Percentiles rank a stretch among this genome's conserved stretches.
Conservation (phyloP, 2,329 filamentous ascomycete species). For the Raffaelea arxii region DNA sequence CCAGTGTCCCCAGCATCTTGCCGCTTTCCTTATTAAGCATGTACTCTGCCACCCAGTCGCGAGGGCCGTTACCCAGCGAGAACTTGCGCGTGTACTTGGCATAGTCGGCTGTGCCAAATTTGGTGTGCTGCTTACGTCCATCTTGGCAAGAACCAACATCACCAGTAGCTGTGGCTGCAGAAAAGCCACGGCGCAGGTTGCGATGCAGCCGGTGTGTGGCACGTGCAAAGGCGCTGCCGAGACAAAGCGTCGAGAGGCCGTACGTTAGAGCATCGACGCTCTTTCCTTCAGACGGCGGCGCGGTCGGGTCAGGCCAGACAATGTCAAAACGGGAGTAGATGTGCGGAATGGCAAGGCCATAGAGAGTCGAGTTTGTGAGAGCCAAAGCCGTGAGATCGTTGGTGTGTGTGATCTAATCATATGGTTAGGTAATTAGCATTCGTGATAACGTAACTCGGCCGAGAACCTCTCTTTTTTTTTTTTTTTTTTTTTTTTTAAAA, state of each 20-base stretch:
- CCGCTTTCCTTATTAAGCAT: conserved; percentile 73
- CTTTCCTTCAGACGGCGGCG: conserved; percentile 53
- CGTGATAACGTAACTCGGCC: no score
- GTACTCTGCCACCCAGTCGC: conserved; percentile 73
- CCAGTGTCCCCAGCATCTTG: conserved; percentile 80
- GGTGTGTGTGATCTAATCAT: conserved; percentile 59
- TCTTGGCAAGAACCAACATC: not conserved
- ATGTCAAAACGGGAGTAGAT: conserved; percentile 85
- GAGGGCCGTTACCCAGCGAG: conserved; percentile 71
- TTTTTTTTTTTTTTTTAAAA: no score
- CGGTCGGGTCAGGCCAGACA: conserved; percentile 69
- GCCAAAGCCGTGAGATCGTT: conserved; percentile 74
- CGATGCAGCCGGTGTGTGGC: conserved; percentile 24
- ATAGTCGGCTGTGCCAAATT: conserved; percentile 51
- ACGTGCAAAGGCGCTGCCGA: conserved; percentile 43
- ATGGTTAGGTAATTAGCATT: conserved; percentile 1
- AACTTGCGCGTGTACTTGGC: conserved; percentile 74
- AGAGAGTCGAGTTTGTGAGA: conserved; percentile 67
- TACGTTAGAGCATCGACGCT: conserved; percentile 78
- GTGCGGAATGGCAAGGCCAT: conserved; percentile 63
- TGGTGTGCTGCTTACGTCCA: conserved; percentile 3
- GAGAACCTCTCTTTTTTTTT: no score
- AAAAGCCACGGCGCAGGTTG: conserved; percentile 1
- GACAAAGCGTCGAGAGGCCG: conserved; percentile 68
- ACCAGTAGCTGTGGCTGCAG: no score